Evolutionary conservation across 129 eudicot genomes (phyloP), one percentile per base, ranked within the genome.

Genomic region (Centrapalus pauciflorus): DNA sequence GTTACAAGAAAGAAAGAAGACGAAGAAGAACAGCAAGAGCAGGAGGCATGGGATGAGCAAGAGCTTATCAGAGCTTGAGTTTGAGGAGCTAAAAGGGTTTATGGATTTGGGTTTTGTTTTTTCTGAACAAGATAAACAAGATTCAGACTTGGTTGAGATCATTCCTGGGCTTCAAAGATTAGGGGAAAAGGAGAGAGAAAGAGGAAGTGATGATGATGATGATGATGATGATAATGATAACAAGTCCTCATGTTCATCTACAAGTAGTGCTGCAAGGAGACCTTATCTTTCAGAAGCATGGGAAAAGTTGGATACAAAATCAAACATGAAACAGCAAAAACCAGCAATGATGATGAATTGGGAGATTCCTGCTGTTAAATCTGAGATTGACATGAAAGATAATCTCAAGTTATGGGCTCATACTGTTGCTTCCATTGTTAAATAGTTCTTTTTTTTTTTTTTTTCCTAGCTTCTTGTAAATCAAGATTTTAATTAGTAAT

Each of bases 241-340:
- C n/a, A n/a, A n/a, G n/a, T n/a, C n/a, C n/a, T 7, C 50, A 14
- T n/a, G n/a, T 28, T 21, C 61, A 69, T 69, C 66, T 23, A 11
- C 77, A 26, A 76, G 94, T n/a, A n/a, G n/a, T n/a, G n/a, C n/a
- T 16, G 13, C 81, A 40, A 86, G 88, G 77, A 86, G 94, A 76
- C 89, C 95, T 70, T 83, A 83, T 75, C 81, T 83, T 27, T 86
- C 95, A 8, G 95, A 86, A 76, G 80, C 84, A 29, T 83, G 95
- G 95, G 56, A 64, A 24, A 41, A 54, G 51, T 48, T 65, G 62
- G 83, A 82, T 7, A 75, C 20, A 46, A 73, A 48, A 28, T 72
- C 43, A 24, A 71, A 33, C 21, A 49, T 13, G 34, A 71, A 64
- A 52, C 17, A 60, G 11, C 40, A 21, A 35, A 64, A 46, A 7